Conservation (phyloP, 371 early-diverging fungal species). For the Lichtheimia hyalospora region DNA sequence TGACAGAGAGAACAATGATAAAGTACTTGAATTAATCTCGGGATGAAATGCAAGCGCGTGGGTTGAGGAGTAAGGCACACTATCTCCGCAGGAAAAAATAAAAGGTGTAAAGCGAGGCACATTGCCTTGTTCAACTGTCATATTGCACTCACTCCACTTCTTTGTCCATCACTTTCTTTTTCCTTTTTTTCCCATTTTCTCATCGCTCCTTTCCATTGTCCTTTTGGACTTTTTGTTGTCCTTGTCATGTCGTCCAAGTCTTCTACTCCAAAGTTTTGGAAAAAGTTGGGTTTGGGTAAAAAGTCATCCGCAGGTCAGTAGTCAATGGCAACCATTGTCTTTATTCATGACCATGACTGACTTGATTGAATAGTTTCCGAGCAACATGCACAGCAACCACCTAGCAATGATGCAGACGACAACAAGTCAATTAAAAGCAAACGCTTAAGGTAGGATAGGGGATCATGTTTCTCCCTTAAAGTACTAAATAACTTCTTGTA, state of each 20-base stretch:
- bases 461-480: neutral
- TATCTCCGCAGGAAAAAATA: no score
- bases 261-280: slow-evolving; percentile 35
- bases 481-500: no score
- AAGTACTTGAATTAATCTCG: no score
- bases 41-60: no score
- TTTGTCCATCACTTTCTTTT: slow-evolving; percentile 37
- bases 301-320: slow-evolving; percentile 12
- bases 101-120: no score
- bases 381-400: slow-evolving; percentile 3
- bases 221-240: neutral
- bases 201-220: slow-evolving; percentile 7
- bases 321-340: neutral
- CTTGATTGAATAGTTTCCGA: no score
- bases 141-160: slow-evolving; percentile 1
- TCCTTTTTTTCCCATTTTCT: slow-evolving; percentile 2
- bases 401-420: slow-evolving; percentile 11
- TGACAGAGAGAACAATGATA: no score
- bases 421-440: slow-evolving; percentile 19
- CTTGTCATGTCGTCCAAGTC: slow-evolving; percentile 22
- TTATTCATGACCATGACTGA: no score
- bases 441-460: slow-evolving; percentile 17
- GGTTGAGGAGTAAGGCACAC: no score
- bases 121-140: no score
- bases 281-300: slow-evolving; percentile 39